These are phyloP conservation scores for Mortierella sp. DNA, from an alignment of 371 early-diverging fungal species.

Conservation along the genomic window DNA sequence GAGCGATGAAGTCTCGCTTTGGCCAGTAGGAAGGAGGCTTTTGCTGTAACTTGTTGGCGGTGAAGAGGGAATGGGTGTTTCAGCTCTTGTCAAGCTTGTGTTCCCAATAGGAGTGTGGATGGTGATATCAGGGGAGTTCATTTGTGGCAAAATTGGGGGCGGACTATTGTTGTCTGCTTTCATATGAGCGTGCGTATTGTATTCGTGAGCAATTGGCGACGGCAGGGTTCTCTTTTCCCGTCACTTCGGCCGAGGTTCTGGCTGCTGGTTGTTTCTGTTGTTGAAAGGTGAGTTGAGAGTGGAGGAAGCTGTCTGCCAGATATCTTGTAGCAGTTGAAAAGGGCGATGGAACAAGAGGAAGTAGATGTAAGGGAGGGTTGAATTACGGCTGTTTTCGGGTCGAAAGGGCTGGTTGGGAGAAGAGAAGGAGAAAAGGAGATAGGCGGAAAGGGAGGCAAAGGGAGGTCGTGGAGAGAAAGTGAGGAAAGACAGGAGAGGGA, in stretches of 20 bases:
- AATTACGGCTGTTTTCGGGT: not conserved
- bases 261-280: not conserved
- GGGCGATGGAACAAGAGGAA: not conserved
- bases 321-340: not conserved
- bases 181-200: constrained; percentile 3
- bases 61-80: not conserved
- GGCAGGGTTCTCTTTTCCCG: not conserved
- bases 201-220: not conserved
- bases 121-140: constrained; percentile 2
- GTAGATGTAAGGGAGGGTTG: not conserved
- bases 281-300: not conserved
- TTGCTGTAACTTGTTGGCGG: not conserved
- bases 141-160: constrained; percentile 7
- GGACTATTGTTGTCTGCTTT: constrained; percentile 3
- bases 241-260: not conserved
- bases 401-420: not conserved
- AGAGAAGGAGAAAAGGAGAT: not conserved
- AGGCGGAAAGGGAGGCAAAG: not conserved
- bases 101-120: not conserved
- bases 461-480: not conserved
- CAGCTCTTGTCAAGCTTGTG: not conserved
- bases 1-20: constrained; percentile 8
- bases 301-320: not conserved
- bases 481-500: not conserved
- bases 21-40: not conserved